Conservation (phyloP, 2,329 filamentous ascomycete genomes). For the Claviceps maximensis region DNA sequence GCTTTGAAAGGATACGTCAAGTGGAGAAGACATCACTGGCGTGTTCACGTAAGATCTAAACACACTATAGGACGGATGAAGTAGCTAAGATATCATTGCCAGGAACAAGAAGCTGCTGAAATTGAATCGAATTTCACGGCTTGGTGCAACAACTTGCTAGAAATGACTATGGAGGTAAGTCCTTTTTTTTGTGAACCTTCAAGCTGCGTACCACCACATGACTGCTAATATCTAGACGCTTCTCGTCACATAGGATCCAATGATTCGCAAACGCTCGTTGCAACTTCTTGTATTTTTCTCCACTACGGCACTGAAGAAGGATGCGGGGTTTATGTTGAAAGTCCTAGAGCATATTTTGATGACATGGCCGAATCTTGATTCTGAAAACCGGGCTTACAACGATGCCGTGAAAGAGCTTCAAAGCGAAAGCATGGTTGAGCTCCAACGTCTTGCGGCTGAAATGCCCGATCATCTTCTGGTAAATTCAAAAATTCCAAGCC, state of each 20-base stretch:
- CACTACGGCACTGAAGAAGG: conserved; percentile 64
- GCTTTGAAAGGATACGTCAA: conserved; percentile 79
- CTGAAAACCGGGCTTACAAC: conserved; percentile 59
- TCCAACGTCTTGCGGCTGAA: conserved; percentile 76
- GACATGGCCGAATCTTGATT: conserved; percentile 61
- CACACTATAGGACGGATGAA: neutral
- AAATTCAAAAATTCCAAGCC: conserved; percentile 14
- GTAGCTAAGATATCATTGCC: neutral
- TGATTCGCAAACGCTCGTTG: conserved; percentile 68
- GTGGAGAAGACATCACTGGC: conserved; percentile 40
- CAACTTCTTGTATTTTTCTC: conserved; percentile 78
- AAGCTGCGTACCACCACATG: neutral
- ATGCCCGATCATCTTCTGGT: conserved; percentile 83
- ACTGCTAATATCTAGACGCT: neutral
- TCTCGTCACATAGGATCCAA: conserved; percentile 47
- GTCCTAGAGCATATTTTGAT: conserved; percentile 85
- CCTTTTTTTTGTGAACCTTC: neutral
- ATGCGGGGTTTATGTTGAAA: conserved; percentile 70
- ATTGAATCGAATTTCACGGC: conserved; percentile 53
- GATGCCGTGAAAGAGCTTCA: conserved; percentile 87
- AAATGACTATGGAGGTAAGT: conserved; percentile 52
- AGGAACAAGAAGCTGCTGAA: conserved; percentile 37
- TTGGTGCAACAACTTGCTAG: conserved; percentile 61
- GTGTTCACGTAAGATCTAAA: conserved; percentile 17
- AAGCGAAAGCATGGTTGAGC: conserved; percentile 68